Evolutionary conservation across 2,329 filamentous ascomycete species (phyloP).

Genomic region (Aureobasidium lini): DNA sequence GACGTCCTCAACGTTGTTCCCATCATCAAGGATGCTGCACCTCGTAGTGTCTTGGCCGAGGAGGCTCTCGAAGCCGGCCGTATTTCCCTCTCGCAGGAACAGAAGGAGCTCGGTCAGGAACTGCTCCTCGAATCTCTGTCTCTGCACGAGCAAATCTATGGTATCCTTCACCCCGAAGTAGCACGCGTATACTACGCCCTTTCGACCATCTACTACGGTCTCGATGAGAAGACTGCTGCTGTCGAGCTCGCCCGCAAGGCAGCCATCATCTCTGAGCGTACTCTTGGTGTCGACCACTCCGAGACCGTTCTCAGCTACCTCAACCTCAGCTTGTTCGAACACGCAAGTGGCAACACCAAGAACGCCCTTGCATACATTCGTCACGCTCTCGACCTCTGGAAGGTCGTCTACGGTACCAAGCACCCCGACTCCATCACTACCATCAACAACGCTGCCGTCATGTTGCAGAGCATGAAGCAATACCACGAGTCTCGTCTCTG

Average conservation of each 20-base stretch:
- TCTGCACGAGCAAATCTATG: conserved; percentile 96
- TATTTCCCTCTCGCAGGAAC: conserved; percentile 89
- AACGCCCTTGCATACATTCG: conserved; percentile 80
- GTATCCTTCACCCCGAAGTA: conserved; percentile 92
- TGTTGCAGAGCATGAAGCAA: conserved; percentile 91
- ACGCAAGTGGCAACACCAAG: conserved; percentile 84
- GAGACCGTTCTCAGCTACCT: conserved; percentile 94
- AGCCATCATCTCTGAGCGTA: conserved; percentile 91
- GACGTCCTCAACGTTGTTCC: conserved; percentile 92
- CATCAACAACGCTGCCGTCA: conserved; percentile 96
- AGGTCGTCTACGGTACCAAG: conserved; percentile 86
- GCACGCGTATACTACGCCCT: conserved; percentile 90
- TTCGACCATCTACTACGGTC: conserved; percentile 91
- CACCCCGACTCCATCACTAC: conserved; percentile 98
- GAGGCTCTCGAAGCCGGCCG: conserved; percentile 93
- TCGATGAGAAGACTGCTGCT: conserved; percentile 95
- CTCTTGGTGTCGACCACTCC: conserved; percentile 83
- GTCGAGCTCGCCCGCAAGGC: conserved; percentile 94
- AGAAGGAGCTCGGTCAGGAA: conserved; percentile 94
- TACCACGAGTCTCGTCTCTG: conserved; percentile 92
- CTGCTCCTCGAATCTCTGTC: conserved; percentile 92
- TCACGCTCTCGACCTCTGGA: conserved; percentile 92
- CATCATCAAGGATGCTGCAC: conserved; percentile 86
- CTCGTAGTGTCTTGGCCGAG: conserved; percentile 83
- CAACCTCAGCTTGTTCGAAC: conserved; percentile 89